These are phyloP conservation scores for Ormosia emarginata DNA, from an alignment of 306 rosid species.

Conservation along the genomic window DNA sequence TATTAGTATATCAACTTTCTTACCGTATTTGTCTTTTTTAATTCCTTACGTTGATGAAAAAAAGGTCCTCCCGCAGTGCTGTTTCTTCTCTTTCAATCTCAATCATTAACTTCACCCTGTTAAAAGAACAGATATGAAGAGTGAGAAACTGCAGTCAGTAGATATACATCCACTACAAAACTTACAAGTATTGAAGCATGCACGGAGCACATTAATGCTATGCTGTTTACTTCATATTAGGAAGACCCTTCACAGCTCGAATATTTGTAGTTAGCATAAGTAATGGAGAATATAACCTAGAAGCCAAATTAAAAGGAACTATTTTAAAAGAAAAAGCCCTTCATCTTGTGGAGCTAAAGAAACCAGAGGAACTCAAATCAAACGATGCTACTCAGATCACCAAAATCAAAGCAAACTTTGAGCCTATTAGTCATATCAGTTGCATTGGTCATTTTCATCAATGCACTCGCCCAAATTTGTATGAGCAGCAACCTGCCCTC, in stretches of 20 bases:
- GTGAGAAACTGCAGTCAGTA: conserved; percentile 5
- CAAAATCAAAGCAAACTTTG: conserved; percentile 7
- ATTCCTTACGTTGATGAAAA: conserved; percentile 6
- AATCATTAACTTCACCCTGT: conserved; percentile 76
- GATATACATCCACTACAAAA: not conserved
- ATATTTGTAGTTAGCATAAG: not conserved
- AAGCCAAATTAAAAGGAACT: conserved; percentile 5
- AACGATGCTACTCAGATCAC: not conserved
- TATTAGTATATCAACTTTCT: not conserved
- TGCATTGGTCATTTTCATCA: not conserved
- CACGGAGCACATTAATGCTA: not conserved
- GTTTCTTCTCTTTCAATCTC: conserved; percentile 86
- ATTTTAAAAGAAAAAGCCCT: not conserved
- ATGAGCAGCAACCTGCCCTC: not conserved
- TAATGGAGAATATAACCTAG: conserved; percentile 6
- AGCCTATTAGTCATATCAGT: conserved; percentile 10
- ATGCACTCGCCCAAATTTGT: not conserved
- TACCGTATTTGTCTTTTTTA: not conserved
- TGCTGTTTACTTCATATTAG: not conserved
- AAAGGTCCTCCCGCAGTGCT: conserved; percentile 75
- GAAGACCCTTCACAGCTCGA: not conserved
- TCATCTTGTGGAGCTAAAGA: not conserved
- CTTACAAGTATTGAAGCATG: conserved; percentile 6
- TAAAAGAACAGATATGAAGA: conserved; percentile 22
- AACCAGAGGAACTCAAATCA: not conserved